Base-by-base conservation (phyloP, 2,329 filamentous ascomycete genomes). In the Colletotrichum endophyticum region DNA sequence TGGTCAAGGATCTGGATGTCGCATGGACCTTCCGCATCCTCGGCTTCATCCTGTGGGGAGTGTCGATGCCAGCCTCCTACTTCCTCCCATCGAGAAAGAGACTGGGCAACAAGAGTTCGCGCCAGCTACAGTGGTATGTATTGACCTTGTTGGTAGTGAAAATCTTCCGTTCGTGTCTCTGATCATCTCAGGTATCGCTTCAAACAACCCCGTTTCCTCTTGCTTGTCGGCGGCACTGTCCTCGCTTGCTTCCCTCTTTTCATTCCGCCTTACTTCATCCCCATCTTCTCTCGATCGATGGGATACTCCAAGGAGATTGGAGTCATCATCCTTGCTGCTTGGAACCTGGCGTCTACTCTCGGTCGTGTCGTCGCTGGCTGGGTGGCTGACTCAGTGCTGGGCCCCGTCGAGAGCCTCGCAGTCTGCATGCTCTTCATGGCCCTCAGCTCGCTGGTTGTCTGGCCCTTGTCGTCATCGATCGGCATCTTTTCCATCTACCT, bases 261-360 rank as follows among this genome's bases (percentile, higher is more conserved):
- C 57, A 78, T 82, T 8, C 81, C 81, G 8, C 79, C 81, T 2
- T 82, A 82, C 77, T 82, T 82, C 28, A 81, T 82, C 6, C 81
- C 81, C 22, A 73, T 82, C 15, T 82, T 81, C 56, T 78, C 80
- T 12, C 30, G 79, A 6, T 79, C 81, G 5, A 78, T 81, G 49
- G 78, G 79, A 34, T 73, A 76, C 19, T 79, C 80, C 1, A 75
- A 72, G 11, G 78, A 79, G 7, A 73, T 78, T 1, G 80, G 78
- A 0, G 79, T 82, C 8, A 71, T 80, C 12, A 78, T 78, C 4
- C 67, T 82, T 22, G 80, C 81, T 1, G 77, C 79, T 0, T 82
- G 81, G 81, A 82, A 82, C 64, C 28, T 82, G 3, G 79, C 81
- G 2, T 82, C 81, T 1, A 80, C 81, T 1, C 69, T 81, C 27